Base-by-base conservation (phyloP, 2,329 filamentous ascomycete species). In the Didymella keratinophila region DNA sequence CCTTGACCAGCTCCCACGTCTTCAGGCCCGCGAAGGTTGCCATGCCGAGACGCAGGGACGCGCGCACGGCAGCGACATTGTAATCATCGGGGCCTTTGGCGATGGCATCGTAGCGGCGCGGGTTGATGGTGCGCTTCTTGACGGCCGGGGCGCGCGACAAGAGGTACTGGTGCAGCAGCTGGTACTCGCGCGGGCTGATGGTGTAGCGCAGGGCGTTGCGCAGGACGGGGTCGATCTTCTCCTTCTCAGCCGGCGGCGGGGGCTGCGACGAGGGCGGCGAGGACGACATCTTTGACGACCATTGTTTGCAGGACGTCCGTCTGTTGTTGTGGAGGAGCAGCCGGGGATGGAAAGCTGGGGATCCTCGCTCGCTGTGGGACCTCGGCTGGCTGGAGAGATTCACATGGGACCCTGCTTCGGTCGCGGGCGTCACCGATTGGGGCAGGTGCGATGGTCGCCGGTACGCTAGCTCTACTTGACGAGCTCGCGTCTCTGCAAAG, bases 121-220 rank as follows among this genome's bases (percentile, higher is more conserved):
- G 85, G 18, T 79, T 76, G 14, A 81, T 81, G 2, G 83, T 76
- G 61, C 79, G 80, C 62, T 82, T 83, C 79, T 86, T 78, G 71
- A 90, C 76, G 69, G 84, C 77, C 80, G 82, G 78, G 5, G 91
- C 89, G 45, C 89, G 87, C 60, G 91, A 92, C 49, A 95, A 83
- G 52, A 96, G 84, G 72, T 93, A 93, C 71, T 89, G 89, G 77
- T 97, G 92, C 18, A 97, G 85, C 1, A 89, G 81, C 66, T 91
- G 89, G 78, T 97, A 97, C 76, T 97, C 93, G 76, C 89, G 87
- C 41, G 92, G 88, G 73, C 93, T 92, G 52, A 88, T 77, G 57
- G 91, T 95, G 78, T 97, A 93, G 66, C 93, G 89, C 58, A 97
- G 83, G 42, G 92, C 89, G 76, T 95, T 96, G 77, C 91, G 91